A percentile compares a stretch with the other conserved stretches of the same genome.
Conservation (phyloP, 257 asterid genomes). For the Nicotiana otophora region DNA sequence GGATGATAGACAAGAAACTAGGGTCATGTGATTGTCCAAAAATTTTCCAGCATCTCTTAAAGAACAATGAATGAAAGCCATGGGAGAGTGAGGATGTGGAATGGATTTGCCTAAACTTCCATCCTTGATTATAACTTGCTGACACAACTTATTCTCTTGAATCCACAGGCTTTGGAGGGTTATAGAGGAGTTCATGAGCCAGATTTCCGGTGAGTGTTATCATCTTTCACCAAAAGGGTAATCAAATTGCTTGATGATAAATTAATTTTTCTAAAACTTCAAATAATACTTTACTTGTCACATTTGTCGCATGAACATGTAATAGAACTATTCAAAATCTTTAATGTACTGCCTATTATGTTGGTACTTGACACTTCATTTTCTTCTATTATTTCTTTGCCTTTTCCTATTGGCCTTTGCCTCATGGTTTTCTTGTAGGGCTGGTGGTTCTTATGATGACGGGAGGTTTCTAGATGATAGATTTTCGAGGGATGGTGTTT, state of each 20-base stretch:
- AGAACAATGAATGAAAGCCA: slow-evolving; percentile 80
- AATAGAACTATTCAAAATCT: neutral
- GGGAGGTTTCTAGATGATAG: slow-evolving; percentile 92
- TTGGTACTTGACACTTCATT: neutral
- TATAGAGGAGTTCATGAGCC: slow-evolving; percentile 83
- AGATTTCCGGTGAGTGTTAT: slow-evolving; percentile 75
- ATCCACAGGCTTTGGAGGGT: slow-evolving; percentile 99
- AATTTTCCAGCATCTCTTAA: slow-evolving; percentile 75
- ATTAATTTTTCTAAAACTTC: neutral
- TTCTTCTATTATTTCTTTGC: slow-evolving; percentile 10
- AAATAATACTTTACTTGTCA: neutral
- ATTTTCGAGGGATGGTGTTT: slow-evolving; percentile 70
- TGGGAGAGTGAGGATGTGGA: slow-evolving; percentile 99
- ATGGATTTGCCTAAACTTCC: slow-evolving; percentile 77
- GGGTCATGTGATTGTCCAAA: slow-evolving; percentile 78
- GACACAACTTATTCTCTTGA: slow-evolving; percentile 98
- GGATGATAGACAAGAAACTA: slow-evolving; percentile 86
- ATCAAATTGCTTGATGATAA: slow-evolving; percentile 12
- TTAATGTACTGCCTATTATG: neutral
- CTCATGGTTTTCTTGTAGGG: slow-evolving; percentile 62
- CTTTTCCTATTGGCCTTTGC: slow-evolving; percentile 26
- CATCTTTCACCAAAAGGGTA: slow-evolving; percentile 27
- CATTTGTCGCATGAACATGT: neutral
- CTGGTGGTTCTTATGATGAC: slow-evolving; percentile 78
- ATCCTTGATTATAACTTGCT: slow-evolving; percentile 83